phyloP scores from a whole-genome alignment of 257 asterid genomes.

The Lycium ferocissimum region DNA sequence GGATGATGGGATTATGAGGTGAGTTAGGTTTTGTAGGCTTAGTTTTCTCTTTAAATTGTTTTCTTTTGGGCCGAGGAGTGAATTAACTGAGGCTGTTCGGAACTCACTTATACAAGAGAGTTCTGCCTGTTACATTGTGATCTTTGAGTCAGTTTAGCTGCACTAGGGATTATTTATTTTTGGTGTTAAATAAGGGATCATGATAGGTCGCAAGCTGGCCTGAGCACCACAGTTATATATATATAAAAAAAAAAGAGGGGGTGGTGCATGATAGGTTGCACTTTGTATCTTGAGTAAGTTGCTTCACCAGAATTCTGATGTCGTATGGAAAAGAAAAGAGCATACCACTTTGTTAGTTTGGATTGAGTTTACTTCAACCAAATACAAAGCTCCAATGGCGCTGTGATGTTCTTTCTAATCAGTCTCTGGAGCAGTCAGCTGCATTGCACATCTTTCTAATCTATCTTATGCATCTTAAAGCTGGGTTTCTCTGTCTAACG shows the following conservation, averaged over 20 bases:
- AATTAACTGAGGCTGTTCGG: not conserved
- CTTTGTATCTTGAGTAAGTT: not conserved
- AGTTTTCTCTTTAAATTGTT: not conserved
- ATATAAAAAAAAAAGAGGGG: too few species aligned
- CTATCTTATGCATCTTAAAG: not conserved
- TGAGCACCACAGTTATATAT: too few species aligned
- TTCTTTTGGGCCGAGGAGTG: not conserved
- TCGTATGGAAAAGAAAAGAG: not conserved
- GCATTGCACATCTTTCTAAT: not conserved
- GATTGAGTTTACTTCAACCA: not conserved
- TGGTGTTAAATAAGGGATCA: not conserved
- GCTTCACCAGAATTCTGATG: slow-evolving; percentile 4
- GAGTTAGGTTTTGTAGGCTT: not conserved
- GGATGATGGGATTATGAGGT: slow-evolving; percentile 93
- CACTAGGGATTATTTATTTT: not conserved
- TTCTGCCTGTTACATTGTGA: not conserved
- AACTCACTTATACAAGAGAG: not conserved
- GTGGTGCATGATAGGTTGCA: not conserved
- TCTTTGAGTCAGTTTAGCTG: slow-evolving; percentile 1
- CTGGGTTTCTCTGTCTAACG: not conserved
- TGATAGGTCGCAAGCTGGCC: not conserved
- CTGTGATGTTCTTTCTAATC: not conserved
- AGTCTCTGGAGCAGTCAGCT: not conserved
- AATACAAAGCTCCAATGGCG: not conserved
- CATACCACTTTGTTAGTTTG: not conserved